phyloP scores from a whole-genome alignment of 768 basidiomycete genomes.

The Serendipita sp. region DNA sequence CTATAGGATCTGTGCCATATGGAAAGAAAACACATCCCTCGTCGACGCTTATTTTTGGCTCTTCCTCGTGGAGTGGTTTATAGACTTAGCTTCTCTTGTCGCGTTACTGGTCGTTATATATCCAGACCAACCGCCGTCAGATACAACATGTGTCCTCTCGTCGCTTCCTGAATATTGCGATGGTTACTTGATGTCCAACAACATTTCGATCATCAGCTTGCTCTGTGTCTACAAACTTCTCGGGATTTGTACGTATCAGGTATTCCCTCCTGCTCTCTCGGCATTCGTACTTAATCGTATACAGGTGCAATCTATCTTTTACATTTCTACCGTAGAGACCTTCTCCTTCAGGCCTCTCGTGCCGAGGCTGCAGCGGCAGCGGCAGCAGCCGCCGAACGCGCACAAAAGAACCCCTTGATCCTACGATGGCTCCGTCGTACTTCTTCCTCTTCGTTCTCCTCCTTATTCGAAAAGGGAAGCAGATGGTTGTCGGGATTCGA shows the following conservation, averaged over 20 bases:
- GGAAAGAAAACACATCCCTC: not conserved
- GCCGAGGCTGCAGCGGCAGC: too few relatives aligned
- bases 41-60: constrained; percentile 4
- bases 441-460: not conserved
- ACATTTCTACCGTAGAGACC: not conserved
- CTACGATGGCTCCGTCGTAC: constrained; percentile 5
- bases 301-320: not conserved
- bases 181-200: not conserved
- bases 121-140: not conserved
- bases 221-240: not conserved
- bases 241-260: not conserved
- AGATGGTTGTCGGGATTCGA: not conserved
- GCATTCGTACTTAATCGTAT: not conserved
- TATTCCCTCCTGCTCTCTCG: not conserved
- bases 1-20: not conserved
- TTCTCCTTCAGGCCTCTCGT: not conserved
- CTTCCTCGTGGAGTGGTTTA: not conserved
- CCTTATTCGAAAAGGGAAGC: not conserved
- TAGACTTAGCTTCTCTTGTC: not conserved
- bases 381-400: not conserved
- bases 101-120: not conserved
- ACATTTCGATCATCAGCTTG: not conserved
- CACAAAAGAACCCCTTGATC: not conserved
- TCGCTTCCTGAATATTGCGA: not conserved
- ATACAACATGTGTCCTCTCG: not conserved